phyloP scores from a whole-genome alignment of 2,329 filamentous ascomycete species.

The Penicillium sp. region DNA sequence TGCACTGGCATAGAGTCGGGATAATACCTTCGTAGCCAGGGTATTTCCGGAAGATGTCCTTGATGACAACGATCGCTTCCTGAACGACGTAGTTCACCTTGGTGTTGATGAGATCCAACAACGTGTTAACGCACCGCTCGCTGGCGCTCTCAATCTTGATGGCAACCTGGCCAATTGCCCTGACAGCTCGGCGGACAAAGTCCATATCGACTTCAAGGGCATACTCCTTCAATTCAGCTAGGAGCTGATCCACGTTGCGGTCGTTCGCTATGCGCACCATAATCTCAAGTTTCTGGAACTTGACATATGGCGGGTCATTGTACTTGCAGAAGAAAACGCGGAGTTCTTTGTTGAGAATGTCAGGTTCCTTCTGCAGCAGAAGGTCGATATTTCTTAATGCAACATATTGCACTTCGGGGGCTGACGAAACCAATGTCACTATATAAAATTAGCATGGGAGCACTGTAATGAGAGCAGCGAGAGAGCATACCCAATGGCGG shows the following conservation, averaged over 20 bases:
- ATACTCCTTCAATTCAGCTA: constrained; percentile 95
- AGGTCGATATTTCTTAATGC: constrained; percentile 95
- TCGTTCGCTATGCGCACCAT: constrained; percentile 99
- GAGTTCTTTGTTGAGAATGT: constrained; percentile 95
- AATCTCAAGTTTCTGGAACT: constrained; percentile 95
- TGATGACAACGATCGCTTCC: constrained; percentile 97
- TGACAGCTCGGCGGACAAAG: constrained; percentile 89
- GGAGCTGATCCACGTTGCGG: constrained; percentile 88
- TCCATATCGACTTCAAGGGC: constrained; percentile 99
- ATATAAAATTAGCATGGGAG: constrained; percentile 25
- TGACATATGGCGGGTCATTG: constrained; percentile 96
- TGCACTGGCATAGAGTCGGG: constrained; percentile 90
- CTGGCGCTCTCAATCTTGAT: constrained; percentile 97
- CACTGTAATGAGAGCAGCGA: not conserved
- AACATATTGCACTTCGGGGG: constrained; percentile 96
- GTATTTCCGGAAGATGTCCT: constrained; percentile 96
- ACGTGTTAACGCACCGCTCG: constrained; percentile 90
- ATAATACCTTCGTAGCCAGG: constrained; percentile 98
- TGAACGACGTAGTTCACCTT: constrained; percentile 99
- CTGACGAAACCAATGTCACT: constrained; percentile 94
- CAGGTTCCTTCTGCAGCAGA: constrained; percentile 89
- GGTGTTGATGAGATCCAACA: constrained; percentile 90
- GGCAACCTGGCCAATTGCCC: constrained; percentile 94
- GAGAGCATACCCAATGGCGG: constrained; percentile 73
- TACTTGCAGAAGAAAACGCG: constrained; percentile 99